A percentile compares a stretch with the other conserved stretches of the same genome.
Conservation (phyloP, 2,329 filamentous ascomycete genomes). For the Xylaria sp. region DNA sequence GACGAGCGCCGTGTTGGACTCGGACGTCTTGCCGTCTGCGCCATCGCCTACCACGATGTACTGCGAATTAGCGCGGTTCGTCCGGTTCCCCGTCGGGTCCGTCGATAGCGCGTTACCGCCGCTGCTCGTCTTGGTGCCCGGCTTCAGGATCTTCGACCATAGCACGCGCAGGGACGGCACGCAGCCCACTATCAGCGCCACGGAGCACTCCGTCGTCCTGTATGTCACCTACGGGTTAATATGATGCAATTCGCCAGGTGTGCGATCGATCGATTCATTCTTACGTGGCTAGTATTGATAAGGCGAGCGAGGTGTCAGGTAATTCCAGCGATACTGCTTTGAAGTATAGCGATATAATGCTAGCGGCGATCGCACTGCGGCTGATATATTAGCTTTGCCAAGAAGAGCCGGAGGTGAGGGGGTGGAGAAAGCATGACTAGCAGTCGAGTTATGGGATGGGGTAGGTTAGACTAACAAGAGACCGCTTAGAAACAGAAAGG, state of each 20-base stretch:
- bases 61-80: constrained; percentile 25
- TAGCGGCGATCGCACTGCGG: constrained; percentile 30
- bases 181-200: constrained; percentile 37
- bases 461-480: constrained; percentile 28
- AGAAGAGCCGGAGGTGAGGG: too few relatives aligned
- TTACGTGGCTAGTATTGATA: constrained; percentile 36
- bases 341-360: constrained; percentile 32
- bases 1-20: constrained; percentile 19
- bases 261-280: too few relatives aligned
- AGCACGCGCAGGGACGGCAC: constrained; percentile 34
- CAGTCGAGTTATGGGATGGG: too few relatives aligned
- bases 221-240: too few relatives aligned
- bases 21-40: constrained; percentile 15
- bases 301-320: constrained; percentile 29
- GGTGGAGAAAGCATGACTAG: too few relatives aligned
- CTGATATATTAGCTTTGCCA: too few relatives aligned
- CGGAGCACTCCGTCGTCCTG: constrained; percentile 33
- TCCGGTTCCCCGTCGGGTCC: constrained; percentile 20
- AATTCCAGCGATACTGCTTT: constrained; percentile 24
- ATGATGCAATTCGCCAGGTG: too few relatives aligned
- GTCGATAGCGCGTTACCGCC: constrained; percentile 9
- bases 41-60: constrained; percentile 28
- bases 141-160: constrained; percentile 36
- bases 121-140: constrained; percentile 6
- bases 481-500: constrained; percentile 34